A percentile compares a stretch with the other conserved stretches of the same genome.
Evolutionary conservation across 192 early-diverging fungal genomes (phyloP).

Genomic region (Chytriomyces sp.): DNA sequence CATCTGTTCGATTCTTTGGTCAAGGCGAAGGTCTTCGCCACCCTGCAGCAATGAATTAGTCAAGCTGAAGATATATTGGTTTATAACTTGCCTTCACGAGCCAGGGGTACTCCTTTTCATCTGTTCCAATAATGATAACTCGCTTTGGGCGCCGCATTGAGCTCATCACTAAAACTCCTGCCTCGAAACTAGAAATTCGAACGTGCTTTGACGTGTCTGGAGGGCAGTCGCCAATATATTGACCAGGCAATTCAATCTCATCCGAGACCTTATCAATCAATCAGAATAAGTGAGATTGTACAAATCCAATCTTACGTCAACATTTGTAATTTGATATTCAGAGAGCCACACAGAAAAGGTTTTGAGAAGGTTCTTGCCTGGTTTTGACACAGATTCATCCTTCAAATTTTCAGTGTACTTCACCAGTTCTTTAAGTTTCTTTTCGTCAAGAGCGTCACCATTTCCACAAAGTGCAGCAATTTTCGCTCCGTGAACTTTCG

Average conservation of each 20-base stretch:
- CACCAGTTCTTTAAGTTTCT: constrained; percentile 21
- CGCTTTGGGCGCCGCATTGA: constrained; percentile 76
- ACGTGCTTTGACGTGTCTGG: constrained; percentile 58
- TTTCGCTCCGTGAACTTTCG: constrained; percentile 44
- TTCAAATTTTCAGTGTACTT: constrained; percentile 23
- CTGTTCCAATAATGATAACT: constrained; percentile 69
- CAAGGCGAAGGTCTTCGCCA: constrained; percentile 79
- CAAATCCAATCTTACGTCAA: constrained; percentile 11
- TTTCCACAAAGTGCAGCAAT: constrained; percentile 43
- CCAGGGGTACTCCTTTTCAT: constrained; percentile 73
- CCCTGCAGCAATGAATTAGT: constrained; percentile 49
- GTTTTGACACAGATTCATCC: constrained; percentile 17
- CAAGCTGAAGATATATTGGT: neutral
- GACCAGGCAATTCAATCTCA: constrained; percentile 75
- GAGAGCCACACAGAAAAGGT: constrained; percentile 27
- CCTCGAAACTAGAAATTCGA: constrained; percentile 67
- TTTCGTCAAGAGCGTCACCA: constrained; percentile 7
- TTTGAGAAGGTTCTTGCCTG: constrained; percentile 29
- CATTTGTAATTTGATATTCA: constrained; percentile 26
- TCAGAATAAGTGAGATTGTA: neutral
- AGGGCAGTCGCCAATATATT: constrained; percentile 56
- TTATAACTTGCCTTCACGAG: constrained; percentile 66
- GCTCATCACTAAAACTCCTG: constrained; percentile 63
- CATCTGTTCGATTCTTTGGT: constrained; percentile 77
- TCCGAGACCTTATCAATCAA: constrained; percentile 26